A percentile compares a stretch with the other conserved stretches of the same genome.
Conservation (phyloP, 2,329 filamentous ascomycete genomes). For the Pseudogymnoascus sp. region DNA sequence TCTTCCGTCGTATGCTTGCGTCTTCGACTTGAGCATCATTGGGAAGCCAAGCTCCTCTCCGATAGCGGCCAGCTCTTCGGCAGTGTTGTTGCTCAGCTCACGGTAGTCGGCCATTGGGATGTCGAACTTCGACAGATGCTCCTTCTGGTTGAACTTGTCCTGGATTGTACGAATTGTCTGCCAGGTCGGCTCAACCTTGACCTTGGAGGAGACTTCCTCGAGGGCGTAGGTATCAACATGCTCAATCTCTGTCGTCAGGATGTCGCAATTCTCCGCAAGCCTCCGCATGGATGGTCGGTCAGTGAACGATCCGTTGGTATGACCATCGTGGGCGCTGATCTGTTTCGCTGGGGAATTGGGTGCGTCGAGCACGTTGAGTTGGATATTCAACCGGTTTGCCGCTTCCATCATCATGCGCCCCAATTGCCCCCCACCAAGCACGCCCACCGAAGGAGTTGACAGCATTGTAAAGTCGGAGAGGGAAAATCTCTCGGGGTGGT, state of each 20-base stretch:
- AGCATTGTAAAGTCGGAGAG: neutral
- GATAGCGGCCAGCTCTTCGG: slow-evolving; percentile 52
- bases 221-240: slow-evolving; percentile 87
- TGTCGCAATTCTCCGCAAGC: slow-evolving; percentile 68
- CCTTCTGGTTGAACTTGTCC: slow-evolving; percentile 88
- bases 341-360: slow-evolving; percentile 76
- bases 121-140: slow-evolving; percentile 59
- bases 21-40: slow-evolving; percentile 86
- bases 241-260: slow-evolving; percentile 91
- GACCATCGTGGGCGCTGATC: slow-evolving; percentile 64
- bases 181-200: slow-evolving; percentile 73
- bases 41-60: slow-evolving; percentile 66
- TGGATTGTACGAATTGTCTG: slow-evolving; percentile 81
- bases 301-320: slow-evolving; percentile 83
- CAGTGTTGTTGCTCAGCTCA: slow-evolving; percentile 48
- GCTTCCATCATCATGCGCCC: slow-evolving; percentile 91
- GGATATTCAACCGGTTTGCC: slow-evolving; percentile 67
- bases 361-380: slow-evolving; percentile 71
- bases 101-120: slow-evolving; percentile 65
- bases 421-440: slow-evolving; percentile 62
- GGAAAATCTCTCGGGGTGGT: neutral
- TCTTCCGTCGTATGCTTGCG: slow-evolving; percentile 86
- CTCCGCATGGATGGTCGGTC: slow-evolving; percentile 69
- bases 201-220: slow-evolving; percentile 65
- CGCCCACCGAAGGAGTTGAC: slow-evolving; percentile 28